These are phyloP conservation scores for Solanum megistacrolobum DNA, from an alignment of 257 asterid genomes.

Conservation along the genomic window DNA sequence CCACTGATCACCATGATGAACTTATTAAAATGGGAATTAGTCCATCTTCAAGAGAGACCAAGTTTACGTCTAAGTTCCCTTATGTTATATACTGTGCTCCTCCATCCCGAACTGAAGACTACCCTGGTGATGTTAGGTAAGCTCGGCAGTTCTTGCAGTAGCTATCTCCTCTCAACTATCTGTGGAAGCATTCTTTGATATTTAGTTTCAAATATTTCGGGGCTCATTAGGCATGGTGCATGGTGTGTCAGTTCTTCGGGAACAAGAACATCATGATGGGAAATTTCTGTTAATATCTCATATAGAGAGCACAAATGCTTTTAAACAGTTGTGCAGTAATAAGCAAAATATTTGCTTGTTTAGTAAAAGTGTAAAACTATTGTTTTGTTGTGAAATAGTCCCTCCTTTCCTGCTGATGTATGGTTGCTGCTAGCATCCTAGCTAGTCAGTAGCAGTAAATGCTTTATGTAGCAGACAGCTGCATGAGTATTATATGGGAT, in stretches of 20 bases:
- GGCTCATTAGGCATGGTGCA: background rate
- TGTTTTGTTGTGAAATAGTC: background rate
- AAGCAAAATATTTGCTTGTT: background rate
- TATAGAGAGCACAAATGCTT: background rate
- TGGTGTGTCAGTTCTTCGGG: background rate
- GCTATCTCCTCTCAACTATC: background rate
- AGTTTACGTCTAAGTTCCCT: constrained; percentile 46
- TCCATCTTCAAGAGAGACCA: constrained; percentile 56
- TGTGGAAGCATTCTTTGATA: background rate
- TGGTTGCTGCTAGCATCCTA: background rate
- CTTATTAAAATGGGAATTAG: constrained; percentile 61
- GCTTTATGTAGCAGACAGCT: background rate
- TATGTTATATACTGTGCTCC: constrained; percentile 93
- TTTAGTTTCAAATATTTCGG: background rate
- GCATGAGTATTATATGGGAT: background rate
- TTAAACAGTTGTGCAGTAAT: background rate
- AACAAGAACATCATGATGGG: background rate
- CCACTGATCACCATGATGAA: constrained; percentile 77
- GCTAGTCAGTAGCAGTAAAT: background rate
- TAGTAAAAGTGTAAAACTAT: background rate
- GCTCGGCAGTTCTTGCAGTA: background rate
- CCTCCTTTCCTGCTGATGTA: background rate
- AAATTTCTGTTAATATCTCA: background rate
- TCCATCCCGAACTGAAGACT: constrained; percentile 59
- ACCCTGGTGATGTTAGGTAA: constrained; percentile 84